Evolutionary conservation across 148 eudicot genomes (phyloP).

Genomic region (Cornus kousa): DNA sequence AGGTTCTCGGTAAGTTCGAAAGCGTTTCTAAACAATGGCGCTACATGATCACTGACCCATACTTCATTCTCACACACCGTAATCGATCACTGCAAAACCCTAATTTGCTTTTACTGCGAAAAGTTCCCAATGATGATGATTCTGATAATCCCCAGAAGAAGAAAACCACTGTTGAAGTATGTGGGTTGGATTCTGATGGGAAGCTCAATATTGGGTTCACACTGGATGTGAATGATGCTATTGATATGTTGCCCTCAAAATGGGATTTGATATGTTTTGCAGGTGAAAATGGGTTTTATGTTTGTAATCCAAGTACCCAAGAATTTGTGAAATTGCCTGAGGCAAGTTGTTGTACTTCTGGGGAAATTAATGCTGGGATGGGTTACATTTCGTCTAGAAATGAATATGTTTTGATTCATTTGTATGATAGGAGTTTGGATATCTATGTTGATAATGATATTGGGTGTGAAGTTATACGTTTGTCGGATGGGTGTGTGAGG

Average conservation of each 20-base stretch:
- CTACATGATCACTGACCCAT: conserved; percentile 14
- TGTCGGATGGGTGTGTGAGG: conserved; percentile 10
- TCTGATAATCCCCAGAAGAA: not conserved
- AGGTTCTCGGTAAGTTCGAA: conserved; percentile 20
- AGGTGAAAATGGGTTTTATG: conserved; percentile 17
- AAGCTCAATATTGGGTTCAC: not conserved
- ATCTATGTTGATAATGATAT: conserved; percentile 13
- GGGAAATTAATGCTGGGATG: conserved; percentile 17
- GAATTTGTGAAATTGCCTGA: conserved; percentile 19
- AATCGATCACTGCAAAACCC: conserved; percentile 15
- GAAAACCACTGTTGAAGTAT: not conserved
- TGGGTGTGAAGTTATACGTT: conserved; percentile 18
- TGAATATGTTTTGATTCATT: conserved; percentile 16
- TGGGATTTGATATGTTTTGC: conserved; percentile 18
- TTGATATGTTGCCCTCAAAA: conserved; percentile 15
- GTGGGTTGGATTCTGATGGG: conserved; percentile 15
- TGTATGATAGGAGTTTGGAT: conserved; percentile 22
- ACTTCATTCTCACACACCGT: conserved; percentile 13
- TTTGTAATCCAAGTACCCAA: conserved; percentile 22
- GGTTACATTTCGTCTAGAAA: conserved; percentile 13
- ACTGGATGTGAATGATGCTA: not conserved
- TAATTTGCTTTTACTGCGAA: conserved; percentile 11
- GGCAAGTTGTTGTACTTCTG: conserved; percentile 22
- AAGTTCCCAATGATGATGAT: not conserved
- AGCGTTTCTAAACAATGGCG: conserved; percentile 22